These are phyloP conservation scores for Lactifluus piperatus DNA, from an alignment of 768 basidiomycete species.

Conservation along the genomic window DNA sequence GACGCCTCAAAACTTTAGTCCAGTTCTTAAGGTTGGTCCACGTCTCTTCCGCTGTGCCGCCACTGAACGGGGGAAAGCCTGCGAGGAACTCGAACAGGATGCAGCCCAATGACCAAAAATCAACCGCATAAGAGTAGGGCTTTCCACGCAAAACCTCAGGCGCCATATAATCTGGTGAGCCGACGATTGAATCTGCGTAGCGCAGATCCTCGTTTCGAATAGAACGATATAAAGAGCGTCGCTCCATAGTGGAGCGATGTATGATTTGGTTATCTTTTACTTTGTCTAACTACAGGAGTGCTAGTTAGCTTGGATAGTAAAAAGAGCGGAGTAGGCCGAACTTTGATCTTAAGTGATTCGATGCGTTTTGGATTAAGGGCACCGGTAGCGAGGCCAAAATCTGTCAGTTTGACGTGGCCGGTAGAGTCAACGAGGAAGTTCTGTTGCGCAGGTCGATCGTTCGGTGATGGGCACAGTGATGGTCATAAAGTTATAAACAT, in stretches of 20 bases:
- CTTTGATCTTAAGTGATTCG: conserved; percentile 90
- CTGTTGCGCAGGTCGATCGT: conserved; percentile 30
- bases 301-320: not conserved
- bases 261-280: conserved; percentile 90
- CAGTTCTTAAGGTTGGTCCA: conserved; percentile 99
- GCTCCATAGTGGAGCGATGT: conserved; percentile 86
- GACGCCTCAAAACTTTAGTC: conserved; percentile 84
- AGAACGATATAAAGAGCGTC: conserved; percentile 90
- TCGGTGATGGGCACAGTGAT: not conserved
- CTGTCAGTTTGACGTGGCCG: conserved; percentile 95
- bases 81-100: conserved; percentile 96
- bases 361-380: conserved; percentile 91
- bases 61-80: conserved; percentile 97
- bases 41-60: conserved; percentile 91
- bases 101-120: conserved; percentile 98
- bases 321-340: conserved; percentile 26
- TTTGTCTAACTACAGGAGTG: conserved; percentile 67
- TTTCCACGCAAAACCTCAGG: conserved; percentile 90
- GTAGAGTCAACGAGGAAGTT: conserved; percentile 95
- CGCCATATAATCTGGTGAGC: conserved; percentile 98
- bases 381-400: conserved; percentile 96
- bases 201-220: conserved; percentile 85
- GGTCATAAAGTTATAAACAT: conserved; percentile 18
- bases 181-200: conserved; percentile 95
- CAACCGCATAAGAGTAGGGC: conserved; percentile 92